Evolutionary conservation across 2,329 filamentous ascomycete species (phyloP).

Genomic region (Ophiocordyceps australis): DNA sequence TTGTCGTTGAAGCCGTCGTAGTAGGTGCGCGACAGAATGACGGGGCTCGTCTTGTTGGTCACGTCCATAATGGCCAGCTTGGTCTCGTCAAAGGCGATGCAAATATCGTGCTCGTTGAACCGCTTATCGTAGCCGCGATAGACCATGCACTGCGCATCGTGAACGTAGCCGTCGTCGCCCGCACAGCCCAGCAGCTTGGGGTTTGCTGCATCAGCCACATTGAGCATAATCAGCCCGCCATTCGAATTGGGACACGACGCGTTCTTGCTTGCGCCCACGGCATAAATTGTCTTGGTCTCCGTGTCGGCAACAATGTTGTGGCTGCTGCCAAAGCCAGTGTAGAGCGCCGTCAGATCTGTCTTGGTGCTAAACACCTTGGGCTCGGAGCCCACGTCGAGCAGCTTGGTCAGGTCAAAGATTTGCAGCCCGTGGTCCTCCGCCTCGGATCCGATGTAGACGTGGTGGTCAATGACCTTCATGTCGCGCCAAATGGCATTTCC

Average conservation of each 20-base stretch:
- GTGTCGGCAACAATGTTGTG: slow-evolving; percentile 34
- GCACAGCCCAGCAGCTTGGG: slow-evolving; percentile 31
- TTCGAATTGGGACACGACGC: slow-evolving; percentile 24
- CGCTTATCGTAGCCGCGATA: slow-evolving; percentile 28
- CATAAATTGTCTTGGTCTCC: slow-evolving; percentile 24
- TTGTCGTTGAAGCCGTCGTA: neutral
- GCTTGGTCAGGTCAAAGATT: slow-evolving; percentile 41
- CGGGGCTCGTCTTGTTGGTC: slow-evolving; percentile 22
- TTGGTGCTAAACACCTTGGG: slow-evolving; percentile 14
- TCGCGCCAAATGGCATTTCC: slow-evolving; percentile 18
- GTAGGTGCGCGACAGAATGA: slow-evolving; percentile 20
- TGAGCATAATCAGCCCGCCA: slow-evolving; percentile 34
- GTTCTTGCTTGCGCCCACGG: slow-evolving; percentile 20
- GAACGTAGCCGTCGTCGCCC: slow-evolving; percentile 29
- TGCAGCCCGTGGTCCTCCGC: slow-evolving; percentile 37
- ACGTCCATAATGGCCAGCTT: slow-evolving; percentile 21
- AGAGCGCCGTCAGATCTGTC: slow-evolving; percentile 16
- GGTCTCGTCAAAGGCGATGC: slow-evolving; percentile 9
- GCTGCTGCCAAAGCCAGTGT: slow-evolving; percentile 19
- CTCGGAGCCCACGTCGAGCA: slow-evolving; percentile 22
- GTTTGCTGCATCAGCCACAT: slow-evolving; percentile 30
- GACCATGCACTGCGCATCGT: slow-evolving; percentile 32
- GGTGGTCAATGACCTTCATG: slow-evolving; percentile 19
- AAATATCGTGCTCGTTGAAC: slow-evolving; percentile 17
- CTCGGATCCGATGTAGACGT: slow-evolving; percentile 20